A percentile compares a stretch with the other conserved stretches of the same genome.
Conservation (phyloP, 208 protist genomes). For the Lotmaria passim region DNA sequence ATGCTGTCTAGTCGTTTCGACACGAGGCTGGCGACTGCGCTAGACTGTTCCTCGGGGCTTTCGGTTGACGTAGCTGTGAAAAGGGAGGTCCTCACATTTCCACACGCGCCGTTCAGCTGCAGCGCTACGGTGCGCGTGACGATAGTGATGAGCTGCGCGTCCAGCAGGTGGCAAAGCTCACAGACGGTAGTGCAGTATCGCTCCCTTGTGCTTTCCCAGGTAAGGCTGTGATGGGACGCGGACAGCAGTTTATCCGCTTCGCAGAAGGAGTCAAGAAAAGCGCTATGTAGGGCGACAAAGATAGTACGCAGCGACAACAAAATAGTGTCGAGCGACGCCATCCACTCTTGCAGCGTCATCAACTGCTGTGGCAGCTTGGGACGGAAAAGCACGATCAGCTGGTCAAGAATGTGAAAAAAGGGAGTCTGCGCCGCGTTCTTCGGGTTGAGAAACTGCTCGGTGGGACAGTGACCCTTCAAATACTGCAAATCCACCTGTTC, state of each 20-base stretch:
- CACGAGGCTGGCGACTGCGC: not conserved
- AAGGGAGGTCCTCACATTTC: not conserved
- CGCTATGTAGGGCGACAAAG: constrained; percentile 1
- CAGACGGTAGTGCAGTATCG: constrained; percentile 14
- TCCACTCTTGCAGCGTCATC: not conserved
- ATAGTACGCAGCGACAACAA: not conserved
- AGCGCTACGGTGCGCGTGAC: constrained; percentile 6
- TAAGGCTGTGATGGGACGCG: not conserved
- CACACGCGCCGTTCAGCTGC: not conserved
- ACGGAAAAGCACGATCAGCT: constrained; percentile 4
- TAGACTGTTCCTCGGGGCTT: not conserved
- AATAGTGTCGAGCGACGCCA: not conserved
- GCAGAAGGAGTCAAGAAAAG: constrained; percentile 13
- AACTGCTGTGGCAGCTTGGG: constrained; percentile 6
- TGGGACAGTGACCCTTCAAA: not conserved
- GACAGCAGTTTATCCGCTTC: not conserved
- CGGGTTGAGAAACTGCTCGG: not conserved
- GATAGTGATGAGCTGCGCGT: constrained; percentile 10
- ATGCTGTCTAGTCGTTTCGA: not conserved
- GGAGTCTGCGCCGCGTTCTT: not conserved
- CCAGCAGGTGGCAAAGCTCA: constrained; percentile 12
- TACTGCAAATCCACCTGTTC: not conserved
- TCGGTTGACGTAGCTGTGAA: not conserved
- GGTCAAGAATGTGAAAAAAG: constrained; percentile 3
- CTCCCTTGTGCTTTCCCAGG: not conserved